phyloP scores from a whole-genome alignment of 2,329 filamentous ascomycete genomes.

The Aspergillus sclerotialis region DNA sequence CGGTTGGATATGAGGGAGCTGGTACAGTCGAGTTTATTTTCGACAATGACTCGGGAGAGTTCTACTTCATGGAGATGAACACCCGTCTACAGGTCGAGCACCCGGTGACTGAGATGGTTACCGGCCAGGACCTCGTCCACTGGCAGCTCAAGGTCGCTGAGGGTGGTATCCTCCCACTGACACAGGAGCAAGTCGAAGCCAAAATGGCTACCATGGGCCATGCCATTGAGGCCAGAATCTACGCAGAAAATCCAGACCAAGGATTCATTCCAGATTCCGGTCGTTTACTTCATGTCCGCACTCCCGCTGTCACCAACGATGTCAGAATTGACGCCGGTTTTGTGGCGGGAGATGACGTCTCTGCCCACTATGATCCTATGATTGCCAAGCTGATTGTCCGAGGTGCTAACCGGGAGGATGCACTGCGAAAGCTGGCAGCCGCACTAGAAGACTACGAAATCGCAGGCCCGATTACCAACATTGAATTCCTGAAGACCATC shows the following conservation, averaged over 20 bases:
- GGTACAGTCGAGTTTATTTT: conserved; percentile 65
- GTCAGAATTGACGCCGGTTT: conserved; percentile 93
- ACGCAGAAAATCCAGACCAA: conserved; percentile 86
- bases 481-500: conserved; percentile 88
- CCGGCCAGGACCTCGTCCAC: conserved; percentile 72
- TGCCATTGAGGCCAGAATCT: conserved; percentile 92
- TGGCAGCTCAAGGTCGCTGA: conserved; percentile 91
- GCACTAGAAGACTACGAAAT: conserved; percentile 87
- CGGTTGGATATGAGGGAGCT: conserved; percentile 59
- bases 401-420: conserved; percentile 68
- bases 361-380: conserved; percentile 96
- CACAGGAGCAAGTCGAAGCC: conserved; percentile 58
- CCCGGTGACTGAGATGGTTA: conserved; percentile 79
- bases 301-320: conserved; percentile 61
- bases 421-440: conserved; percentile 71
- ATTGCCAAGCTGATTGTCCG: conserved; percentile 95
- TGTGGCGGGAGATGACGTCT: conserved; percentile 82
- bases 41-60: conserved; percentile 58
- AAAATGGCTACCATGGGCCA: conserved; percentile 70
- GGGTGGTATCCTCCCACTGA: conserved; percentile 59
- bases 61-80: conserved; percentile 69
- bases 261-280: conserved; percentile 95
- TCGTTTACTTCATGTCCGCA: conserved; percentile 72
- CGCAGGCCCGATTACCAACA: conserved; percentile 87
- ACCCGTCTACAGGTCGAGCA: conserved; percentile 92